Conservation (phyloP, 129 eudicot genomes). For the Chrysanthemum lavandulifolium region DNA sequence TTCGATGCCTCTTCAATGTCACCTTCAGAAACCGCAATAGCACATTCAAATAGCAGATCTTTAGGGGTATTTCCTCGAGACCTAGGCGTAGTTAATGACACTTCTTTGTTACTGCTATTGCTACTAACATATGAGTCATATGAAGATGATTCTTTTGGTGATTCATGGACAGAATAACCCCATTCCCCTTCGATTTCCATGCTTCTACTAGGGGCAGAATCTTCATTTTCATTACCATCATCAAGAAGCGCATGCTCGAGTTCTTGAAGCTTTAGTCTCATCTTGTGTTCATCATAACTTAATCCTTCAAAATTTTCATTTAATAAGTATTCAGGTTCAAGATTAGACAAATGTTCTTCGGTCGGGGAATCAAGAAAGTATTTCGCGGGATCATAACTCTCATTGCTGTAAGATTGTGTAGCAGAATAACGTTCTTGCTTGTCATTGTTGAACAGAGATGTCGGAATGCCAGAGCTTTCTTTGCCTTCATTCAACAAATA, state of each 20-base stretch:
- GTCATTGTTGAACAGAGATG: slow-evolving; percentile 12
- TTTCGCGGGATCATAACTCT: slow-evolving; percentile 53
- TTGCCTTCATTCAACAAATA: slow-evolving; percentile 34
- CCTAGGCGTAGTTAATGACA: slow-evolving; percentile 14
- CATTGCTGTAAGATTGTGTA: slow-evolving; percentile 45
- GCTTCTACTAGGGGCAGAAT: slow-evolving; percentile 26
- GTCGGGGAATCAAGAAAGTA: slow-evolving; percentile 64
- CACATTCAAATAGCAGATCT: slow-evolving; percentile 75
- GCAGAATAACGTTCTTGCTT: slow-evolving; percentile 11
- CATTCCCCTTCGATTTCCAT: slow-evolving; percentile 63
- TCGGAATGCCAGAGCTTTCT: slow-evolving; percentile 17
- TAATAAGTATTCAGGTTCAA: slow-evolving; percentile 43
- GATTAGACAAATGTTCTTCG: slow-evolving; percentile 48
- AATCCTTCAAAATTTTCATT: slow-evolving; percentile 48
- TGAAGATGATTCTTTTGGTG: slow-evolving; percentile 75
- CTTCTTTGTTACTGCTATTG: slow-evolving; percentile 49
- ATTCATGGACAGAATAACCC: slow-evolving; percentile 41
- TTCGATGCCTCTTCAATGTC: slow-evolving; percentile 50
- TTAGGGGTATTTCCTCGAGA: slow-evolving; percentile 40
- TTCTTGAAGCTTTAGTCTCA: slow-evolving; percentile 88
- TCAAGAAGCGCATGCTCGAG: slow-evolving; percentile 78
- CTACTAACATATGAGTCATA: slow-evolving; percentile 57
- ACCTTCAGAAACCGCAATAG: slow-evolving; percentile 64
- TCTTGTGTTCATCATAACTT: slow-evolving; percentile 51
- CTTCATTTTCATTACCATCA: slow-evolving; percentile 40